phyloP scores from a whole-genome alignment of 2,329 filamentous ascomycete species.

The Arthrinium phaeospermum region DNA sequence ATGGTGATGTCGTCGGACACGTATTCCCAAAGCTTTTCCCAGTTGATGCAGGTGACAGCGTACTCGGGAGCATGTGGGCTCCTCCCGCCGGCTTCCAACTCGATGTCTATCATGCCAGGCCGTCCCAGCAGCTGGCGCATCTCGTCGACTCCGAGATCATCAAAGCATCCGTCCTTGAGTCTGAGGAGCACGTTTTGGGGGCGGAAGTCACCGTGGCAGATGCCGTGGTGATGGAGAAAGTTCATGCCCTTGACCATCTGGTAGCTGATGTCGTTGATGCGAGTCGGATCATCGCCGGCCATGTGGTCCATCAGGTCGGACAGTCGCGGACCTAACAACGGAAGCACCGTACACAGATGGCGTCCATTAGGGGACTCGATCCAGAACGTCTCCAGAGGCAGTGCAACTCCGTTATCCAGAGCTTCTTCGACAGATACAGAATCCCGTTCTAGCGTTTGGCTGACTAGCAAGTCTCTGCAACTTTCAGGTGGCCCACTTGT shows the following conservation, averaged over 20 bases:
- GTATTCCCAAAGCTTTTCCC: not conserved
- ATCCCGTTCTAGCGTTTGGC: not conserved
- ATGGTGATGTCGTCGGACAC: constrained; percentile 25
- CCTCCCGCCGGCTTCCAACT: not conserved
- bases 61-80: not conserved
- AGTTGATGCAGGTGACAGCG: not conserved
- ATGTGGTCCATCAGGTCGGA: not conserved
- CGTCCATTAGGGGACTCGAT: not conserved
- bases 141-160: constrained; percentile 21
- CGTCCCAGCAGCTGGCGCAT: constrained; percentile 1
- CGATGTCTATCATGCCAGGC: not conserved
- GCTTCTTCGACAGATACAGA: not conserved
- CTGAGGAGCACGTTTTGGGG: constrained; percentile 27
- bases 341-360: not conserved
- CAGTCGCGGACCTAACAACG: not conserved
- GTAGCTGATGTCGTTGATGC: not conserved
- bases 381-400: not conserved
- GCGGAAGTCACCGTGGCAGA: constrained; percentile 27
- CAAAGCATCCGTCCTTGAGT: constrained; percentile 19
- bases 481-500: not conserved
- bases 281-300: not conserved
- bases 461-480: not conserved
- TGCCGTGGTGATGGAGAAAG: constrained; percentile 23
- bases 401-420: not conserved
- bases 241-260: constrained; percentile 20